Conservation (phyloP, 495 filamentous ascomycete genomes). For the Penicillium crystallinum region DNA sequence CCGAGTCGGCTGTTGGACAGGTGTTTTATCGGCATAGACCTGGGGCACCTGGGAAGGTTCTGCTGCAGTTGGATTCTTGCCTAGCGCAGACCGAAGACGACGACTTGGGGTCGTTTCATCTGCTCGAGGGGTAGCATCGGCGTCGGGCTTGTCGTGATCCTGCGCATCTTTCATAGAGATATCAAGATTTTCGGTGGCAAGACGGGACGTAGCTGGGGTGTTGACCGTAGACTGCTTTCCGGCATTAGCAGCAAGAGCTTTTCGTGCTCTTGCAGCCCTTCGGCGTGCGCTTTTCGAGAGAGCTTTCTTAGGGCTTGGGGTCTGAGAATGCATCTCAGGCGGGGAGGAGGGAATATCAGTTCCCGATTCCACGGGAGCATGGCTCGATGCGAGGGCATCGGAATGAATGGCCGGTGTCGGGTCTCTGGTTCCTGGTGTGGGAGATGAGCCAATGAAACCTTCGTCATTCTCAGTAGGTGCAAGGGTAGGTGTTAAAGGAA, state of each 20-base stretch:
- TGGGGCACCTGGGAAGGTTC: not conserved
- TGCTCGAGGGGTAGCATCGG: not conserved
- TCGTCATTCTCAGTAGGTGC: slow-evolving; percentile 43
- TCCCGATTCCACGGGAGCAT: not conserved
- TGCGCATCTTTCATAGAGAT: not conserved
- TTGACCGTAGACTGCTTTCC: slow-evolving; percentile 8
- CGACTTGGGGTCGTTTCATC: slow-evolving; percentile 21
- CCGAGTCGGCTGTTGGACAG: not conserved
- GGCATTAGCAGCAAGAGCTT: slow-evolving; percentile 1
- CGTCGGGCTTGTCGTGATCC: slow-evolving; percentile 9
- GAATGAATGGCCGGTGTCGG: slow-evolving; percentile 23
- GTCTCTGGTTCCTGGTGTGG: slow-evolving; percentile 58
- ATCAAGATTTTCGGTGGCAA: slow-evolving; percentile 4
- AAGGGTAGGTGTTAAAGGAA: slow-evolving; percentile 47
- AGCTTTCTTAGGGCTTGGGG: slow-evolving; percentile 21
- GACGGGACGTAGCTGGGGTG: slow-evolving; percentile 5
- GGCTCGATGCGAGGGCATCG: not conserved
- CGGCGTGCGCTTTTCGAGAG: slow-evolving; percentile 9
- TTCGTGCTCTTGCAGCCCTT: slow-evolving; percentile 16
- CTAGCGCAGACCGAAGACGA: slow-evolving; percentile 28
- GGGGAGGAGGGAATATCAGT: slow-evolving; percentile 39
- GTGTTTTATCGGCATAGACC: not conserved
- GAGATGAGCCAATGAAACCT: slow-evolving; percentile 73
- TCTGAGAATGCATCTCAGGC: slow-evolving; percentile 27
- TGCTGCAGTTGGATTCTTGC: slow-evolving; percentile 12